phyloP scores from a whole-genome alignment of 2,329 filamentous ascomycete species.

The Thermochaetoides dissita region DNA sequence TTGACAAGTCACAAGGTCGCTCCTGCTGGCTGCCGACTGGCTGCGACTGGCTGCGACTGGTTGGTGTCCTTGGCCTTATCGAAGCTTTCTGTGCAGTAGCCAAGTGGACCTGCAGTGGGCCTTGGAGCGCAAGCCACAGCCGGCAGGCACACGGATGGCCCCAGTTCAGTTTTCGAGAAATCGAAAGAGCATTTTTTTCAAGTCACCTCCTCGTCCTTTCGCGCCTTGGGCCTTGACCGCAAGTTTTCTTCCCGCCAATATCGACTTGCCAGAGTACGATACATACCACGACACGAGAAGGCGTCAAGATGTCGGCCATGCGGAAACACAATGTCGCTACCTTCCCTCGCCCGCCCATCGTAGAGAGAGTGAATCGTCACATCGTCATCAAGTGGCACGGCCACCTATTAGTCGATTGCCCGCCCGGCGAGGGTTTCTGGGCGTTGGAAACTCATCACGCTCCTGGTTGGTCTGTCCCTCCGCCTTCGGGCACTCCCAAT shows the following conservation, averaged over 20 bases:
- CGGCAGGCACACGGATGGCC: constrained; percentile 10
- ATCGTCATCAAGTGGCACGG: constrained; percentile 43
- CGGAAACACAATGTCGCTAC: constrained; percentile 39
- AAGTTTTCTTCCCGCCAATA: constrained; percentile 3
- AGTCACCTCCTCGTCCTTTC: neutral
- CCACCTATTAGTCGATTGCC: constrained; percentile 39
- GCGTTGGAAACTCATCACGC: constrained; percentile 49
- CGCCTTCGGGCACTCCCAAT: neutral
- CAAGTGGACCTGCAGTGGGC: constrained; percentile 6
- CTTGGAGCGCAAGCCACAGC: constrained; percentile 9
- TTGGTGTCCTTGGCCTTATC: constrained; percentile 1
- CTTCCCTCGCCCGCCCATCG: constrained; percentile 44
- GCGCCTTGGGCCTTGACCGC: constrained; percentile 3
- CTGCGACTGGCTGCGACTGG: too few species aligned
- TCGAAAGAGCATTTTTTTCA: constrained; percentile 11
- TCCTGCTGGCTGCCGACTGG: too few species aligned
- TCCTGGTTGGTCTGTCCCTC: constrained; percentile 30
- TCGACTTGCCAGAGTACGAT: neutral
- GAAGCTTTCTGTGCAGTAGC: neutral
- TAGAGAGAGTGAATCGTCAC: constrained; percentile 39
- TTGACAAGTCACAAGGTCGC: too few species aligned
- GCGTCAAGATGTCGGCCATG: constrained; percentile 24
- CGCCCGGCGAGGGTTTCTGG: constrained; percentile 41
- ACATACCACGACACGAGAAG: neutral
- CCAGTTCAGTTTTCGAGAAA: constrained; percentile 8